These are phyloP conservation scores for Sporothrix brasiliensis DNA, from an alignment of 2,329 filamentous ascomycete species.

Conservation along the genomic window DNA sequence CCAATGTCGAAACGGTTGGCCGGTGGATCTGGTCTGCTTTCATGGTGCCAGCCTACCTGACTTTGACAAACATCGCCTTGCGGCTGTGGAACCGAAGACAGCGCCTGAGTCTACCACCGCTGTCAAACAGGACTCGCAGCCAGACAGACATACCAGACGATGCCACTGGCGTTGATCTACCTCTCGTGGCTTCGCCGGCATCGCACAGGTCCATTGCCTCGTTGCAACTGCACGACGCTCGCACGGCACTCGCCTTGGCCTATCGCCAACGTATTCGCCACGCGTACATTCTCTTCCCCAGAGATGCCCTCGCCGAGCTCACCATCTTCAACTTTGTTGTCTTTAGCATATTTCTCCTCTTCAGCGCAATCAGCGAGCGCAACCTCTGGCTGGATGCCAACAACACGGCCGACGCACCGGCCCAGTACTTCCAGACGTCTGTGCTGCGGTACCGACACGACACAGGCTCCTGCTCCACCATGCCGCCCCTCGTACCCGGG, in stretches of 20 bases:
- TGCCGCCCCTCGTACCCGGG: neutral
- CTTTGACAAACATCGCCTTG: neutral
- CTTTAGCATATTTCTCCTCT: neutral
- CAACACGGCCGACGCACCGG: neutral
- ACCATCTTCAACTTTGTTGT: neutral
- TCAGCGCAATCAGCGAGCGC: neutral
- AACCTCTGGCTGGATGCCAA: constrained; percentile 19
- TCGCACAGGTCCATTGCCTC: neutral
- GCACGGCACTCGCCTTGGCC: neutral
- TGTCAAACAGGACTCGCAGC: neutral
- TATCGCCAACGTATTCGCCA: neutral
- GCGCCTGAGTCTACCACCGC: neutral
- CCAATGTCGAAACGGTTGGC: neutral
- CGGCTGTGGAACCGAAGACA: neutral
- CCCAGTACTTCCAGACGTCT: neutral
- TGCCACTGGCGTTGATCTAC: neutral
- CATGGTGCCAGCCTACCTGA: neutral
- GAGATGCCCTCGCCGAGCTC: constrained; percentile 2
- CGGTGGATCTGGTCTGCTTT: neutral
- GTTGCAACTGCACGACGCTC: neutral
- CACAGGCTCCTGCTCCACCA: neutral
- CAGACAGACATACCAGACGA: neutral
- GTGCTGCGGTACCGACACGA: neutral
- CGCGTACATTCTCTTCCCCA: neutral
- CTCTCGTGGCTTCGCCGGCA: neutral